A percentile compares a stretch with the other conserved stretches of the same genome.
These are phyloP conservation scores for Dioszegia hungarica DNA, from an alignment of 768 basidiomycete species.

Conservation along the genomic window DNA sequence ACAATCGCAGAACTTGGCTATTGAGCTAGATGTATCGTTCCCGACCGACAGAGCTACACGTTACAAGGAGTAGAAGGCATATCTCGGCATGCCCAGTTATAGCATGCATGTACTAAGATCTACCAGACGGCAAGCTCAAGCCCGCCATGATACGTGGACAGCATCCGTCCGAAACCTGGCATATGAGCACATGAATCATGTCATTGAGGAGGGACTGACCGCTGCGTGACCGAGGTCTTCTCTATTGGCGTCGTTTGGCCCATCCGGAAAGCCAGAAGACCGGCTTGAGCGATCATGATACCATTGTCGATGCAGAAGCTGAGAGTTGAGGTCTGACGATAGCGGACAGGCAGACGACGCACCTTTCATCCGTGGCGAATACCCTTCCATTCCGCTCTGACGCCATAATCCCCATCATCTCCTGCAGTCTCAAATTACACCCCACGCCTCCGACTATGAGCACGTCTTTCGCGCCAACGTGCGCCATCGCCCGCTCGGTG, in stretches of 20 bases:
- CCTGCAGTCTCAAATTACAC: constrained; percentile 89
- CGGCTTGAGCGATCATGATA: constrained; percentile 99
- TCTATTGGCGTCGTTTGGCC: constrained; percentile 70
- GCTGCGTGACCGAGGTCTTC: constrained; percentile 85
- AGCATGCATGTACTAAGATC: too few species aligned
- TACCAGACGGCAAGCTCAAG: constrained; percentile 15
- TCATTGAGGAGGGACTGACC: constrained; percentile 54
- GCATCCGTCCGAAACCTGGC: constrained; percentile 88
- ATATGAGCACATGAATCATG: neutral
- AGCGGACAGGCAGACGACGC: neutral
- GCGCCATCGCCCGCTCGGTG: constrained; percentile 98
- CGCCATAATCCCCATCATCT: constrained; percentile 99
- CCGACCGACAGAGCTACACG: too few species aligned
- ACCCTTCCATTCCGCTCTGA: constrained; percentile 78
- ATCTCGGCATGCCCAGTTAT: too few species aligned
- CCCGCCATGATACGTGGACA: constrained; percentile 85
- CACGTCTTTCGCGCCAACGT: constrained; percentile 91
- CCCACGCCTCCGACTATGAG: constrained; percentile 99
- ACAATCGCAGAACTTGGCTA: constrained; percentile 27
- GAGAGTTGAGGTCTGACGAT: constrained; percentile 51
- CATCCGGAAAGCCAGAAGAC: constrained; percentile 85
- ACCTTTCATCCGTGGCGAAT: constrained; percentile 83
- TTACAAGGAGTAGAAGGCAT: too few species aligned
- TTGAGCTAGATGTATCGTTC: constrained; percentile 2
- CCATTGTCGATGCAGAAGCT: constrained; percentile 96